Evolutionary conservation across 257 asterid species (phyloP).

Genomic region (Leonotis leonurus): DNA sequence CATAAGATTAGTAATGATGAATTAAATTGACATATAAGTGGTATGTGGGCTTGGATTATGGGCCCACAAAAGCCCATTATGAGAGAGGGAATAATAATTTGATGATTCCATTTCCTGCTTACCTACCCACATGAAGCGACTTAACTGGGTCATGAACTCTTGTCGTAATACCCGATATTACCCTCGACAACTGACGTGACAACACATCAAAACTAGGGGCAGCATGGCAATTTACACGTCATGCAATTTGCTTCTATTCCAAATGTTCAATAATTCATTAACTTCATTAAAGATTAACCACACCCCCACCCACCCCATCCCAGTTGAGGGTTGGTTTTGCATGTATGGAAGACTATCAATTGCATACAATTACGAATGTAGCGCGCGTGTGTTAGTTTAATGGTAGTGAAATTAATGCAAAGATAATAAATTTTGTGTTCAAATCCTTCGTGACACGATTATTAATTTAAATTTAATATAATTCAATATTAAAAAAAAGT

Average conservation of each 20-base stretch:
- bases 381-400: too few relatives aligned
- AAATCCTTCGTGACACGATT: too few relatives aligned
- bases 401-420: too few relatives aligned
- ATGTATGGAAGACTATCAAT: not conserved
- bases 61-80: conserved; percentile 33
- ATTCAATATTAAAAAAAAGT: too few relatives aligned
- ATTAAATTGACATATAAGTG: not conserved
- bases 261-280: conserved; percentile 3
- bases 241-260: conserved; percentile 12
- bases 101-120: conserved; percentile 17
- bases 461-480: too few relatives aligned
- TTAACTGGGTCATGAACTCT: not conserved
- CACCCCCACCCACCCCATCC: not conserved
- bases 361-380: too few relatives aligned
- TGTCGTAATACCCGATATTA: not conserved
- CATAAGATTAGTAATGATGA: too few relatives aligned
- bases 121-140: conserved; percentile 27
- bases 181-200: conserved; percentile 13
- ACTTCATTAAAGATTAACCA: too few relatives aligned
- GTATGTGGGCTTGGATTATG: conserved; percentile 15
- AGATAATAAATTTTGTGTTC: too few relatives aligned
- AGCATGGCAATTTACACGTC: not conserved
- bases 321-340: not conserved
- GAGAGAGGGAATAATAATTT: not conserved
- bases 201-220: not conserved